phyloP scores from a whole-genome alignment of 169 alveolate genomes.

The Plasmodium fragile region DNA sequence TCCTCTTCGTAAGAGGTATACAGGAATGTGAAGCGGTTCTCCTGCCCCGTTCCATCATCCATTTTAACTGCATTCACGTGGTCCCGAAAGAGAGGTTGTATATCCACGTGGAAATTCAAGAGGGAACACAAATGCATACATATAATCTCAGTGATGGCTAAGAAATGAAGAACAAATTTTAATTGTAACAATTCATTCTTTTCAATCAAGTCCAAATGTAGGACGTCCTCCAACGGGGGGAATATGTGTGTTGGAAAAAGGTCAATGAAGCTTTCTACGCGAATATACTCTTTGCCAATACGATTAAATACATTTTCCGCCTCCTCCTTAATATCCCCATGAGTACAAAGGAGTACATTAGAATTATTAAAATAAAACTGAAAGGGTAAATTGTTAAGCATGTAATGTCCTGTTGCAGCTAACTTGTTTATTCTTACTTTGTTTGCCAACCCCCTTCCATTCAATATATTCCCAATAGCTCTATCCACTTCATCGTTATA shows the following conservation, averaged over 20 bases:
- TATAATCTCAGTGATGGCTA: conserved; percentile 41
- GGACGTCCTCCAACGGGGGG: conserved; percentile 23
- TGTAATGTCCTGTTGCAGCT: conserved; percentile 15
- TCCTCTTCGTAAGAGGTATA: conserved; percentile 22
- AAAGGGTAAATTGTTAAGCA: conserved; percentile 10
- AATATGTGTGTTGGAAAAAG: conserved; percentile 25
- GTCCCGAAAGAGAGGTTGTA: conserved; percentile 13
- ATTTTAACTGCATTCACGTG: conserved; percentile 40
- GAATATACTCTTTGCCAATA: conserved; percentile 9
- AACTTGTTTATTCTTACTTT: conserved; percentile 29
- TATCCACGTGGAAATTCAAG: not conserved
- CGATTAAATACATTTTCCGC: conserved; percentile 2
- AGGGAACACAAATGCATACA: conserved; percentile 36
- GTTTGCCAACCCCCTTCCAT: conserved; percentile 6
- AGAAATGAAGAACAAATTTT: conserved; percentile 40
- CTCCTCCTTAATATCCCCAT: not conserved
- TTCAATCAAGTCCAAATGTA: conserved; percentile 15
- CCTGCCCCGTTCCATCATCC: conserved; percentile 2
- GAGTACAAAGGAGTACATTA: conserved; percentile 11
- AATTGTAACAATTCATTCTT: conserved; percentile 37
- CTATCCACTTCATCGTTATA: conserved; percentile 57
- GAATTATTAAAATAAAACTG: conserved; percentile 12
- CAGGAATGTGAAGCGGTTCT: conserved; percentile 29
- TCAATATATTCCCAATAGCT: conserved; percentile 20
- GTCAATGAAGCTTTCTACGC: conserved; percentile 18